A percentile compares a stretch with the other conserved stretches of the same genome.
These are phyloP conservation scores for Hymenoscyphus repandus DNA, from an alignment of 2,329 filamentous ascomycete species.

Conservation along the genomic window DNA sequence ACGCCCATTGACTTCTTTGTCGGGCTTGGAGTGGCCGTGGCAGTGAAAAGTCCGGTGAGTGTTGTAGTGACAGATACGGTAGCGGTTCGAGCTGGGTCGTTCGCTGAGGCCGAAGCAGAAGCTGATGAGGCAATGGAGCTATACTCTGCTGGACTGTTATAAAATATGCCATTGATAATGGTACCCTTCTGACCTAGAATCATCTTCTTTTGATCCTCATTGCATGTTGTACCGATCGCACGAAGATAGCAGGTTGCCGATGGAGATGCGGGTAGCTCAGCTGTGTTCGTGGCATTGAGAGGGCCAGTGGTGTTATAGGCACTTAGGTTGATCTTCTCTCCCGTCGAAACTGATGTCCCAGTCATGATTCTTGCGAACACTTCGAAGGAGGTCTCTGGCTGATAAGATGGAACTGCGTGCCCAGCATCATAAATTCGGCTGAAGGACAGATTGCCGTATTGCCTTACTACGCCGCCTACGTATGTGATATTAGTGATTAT, in stretches of 20 bases:
- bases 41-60: conserved; percentile 30
- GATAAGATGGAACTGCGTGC: conserved; percentile 55
- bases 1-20: conserved; percentile 19
- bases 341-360: conserved; percentile 44
- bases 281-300: conserved; percentile 50
- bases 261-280: conserved; percentile 43
- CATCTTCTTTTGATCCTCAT: conserved; percentile 42
- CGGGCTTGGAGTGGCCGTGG: conserved; percentile 28
- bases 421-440: conserved; percentile 62
- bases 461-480: conserved; percentile 67
- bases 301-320: conserved; percentile 54
- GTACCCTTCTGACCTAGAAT: conserved; percentile 46
- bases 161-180: conserved; percentile 56
- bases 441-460: conserved; percentile 71
- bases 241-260: conserved; percentile 57
- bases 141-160: conserved; percentile 39
- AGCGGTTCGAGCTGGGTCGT: conserved; percentile 11
- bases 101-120: conserved; percentile 6
- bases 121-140: conserved; percentile 19
- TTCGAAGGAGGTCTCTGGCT: conserved; percentile 48
- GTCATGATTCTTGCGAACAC: conserved; percentile 55
- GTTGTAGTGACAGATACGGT: conserved; percentile 25
- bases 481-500: conserved; percentile 64
- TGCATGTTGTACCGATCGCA: conserved; percentile 49
- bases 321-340: conserved; percentile 45